Base-by-base conservation (phyloP, 192 early-diverging fungal species). In the Coemansia sp. region DNA sequence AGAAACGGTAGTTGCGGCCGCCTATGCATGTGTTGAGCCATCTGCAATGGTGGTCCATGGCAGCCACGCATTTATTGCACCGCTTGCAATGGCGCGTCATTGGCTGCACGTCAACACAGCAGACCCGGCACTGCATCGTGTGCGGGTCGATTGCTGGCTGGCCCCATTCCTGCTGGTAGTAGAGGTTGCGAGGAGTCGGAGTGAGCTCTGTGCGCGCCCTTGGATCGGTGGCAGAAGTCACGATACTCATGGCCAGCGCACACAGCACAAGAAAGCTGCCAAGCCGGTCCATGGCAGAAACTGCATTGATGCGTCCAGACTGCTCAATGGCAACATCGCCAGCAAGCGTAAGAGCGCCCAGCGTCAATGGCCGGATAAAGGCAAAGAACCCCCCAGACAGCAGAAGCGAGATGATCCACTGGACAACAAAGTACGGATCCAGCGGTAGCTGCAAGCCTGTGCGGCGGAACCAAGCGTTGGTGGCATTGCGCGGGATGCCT, bases 71-170 rank as follows among this genome's bases (percentile, higher is more conserved):
- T 45, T 80, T 80, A 67, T 80, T 80, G 73, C 83, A 85, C 15
- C 78, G 71, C 70, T 85, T 85, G 65, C 83, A 85, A 60, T 85
- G 83, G 21, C 83, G 69, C 0, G 83, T 85, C 13, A 23, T 38
- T 1, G 64, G 62, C 6, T 49, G 43, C 0, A 64, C 57, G 6
- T 40, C 19, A 7, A 69, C 64, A 12, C 69, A 65, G 63, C 83
- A 85, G 11, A 85, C 75, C 13, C 75, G 66, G 53, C 83, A 85
- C n/a, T 61, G 39, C 37, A 63, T 40, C 5, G 83, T 68, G 9
- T 10, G 41, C 0, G 70, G 63, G 56, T 85, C 70, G 18, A 81
- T 69, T 10, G 61, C 71, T 1, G 75, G 75, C 16, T 68, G 54
- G 39, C 80, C 80, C 67, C 71, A 70, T 9, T 48, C 54, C 65